Base-by-base conservation (phyloP, 306 rosid genomes). In the Lathyrus oleraceus region DNA sequence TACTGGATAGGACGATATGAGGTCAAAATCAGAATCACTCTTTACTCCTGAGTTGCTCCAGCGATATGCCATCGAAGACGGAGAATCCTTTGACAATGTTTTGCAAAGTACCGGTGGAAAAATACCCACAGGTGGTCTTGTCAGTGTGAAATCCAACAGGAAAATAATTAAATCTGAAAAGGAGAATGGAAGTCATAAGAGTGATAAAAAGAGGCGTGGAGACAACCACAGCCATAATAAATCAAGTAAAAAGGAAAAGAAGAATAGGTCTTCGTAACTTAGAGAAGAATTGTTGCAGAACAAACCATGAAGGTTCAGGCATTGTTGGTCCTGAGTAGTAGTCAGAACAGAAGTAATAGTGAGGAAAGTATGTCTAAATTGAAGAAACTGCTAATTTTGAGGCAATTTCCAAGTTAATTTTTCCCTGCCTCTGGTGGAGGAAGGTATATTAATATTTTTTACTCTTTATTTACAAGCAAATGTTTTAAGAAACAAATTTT, bases 131-230 rank as follows among this genome's bases (percentile, higher is more conserved):
- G 87, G 91, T 27, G 97, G 91, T 53, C 62, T 83, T n/a, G 14
- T 91, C 8, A 88, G 88, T 70, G 77, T 83, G 74, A 89, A 87
- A 71, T 91, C 96, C 20, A 71, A 67, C 47, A 65, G 57, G 81
- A 75, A 32, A 5, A 79, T 74, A 7, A 81, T 57, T 64, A 78
- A 79, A 49, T 69, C 59, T 32, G 82, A 72, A 73, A 81, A 81
- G 27, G 76, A 60, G 11, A 83, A 75, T 62, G 85, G 77, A 47
- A 77, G 78, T 70, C 78, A 65, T 11, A 81, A 71, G 67, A 76
- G 83, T 47, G 83, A 85, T 61, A 87, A 77, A 68, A 87, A 75
- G 73, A 69, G 89, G 63, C 65, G 77, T 77, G 78, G 66, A 53
- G 82, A 81, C 39, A 76, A 43, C 39, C 76, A 61, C 28, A 77